A percentile compares a stretch with the other conserved stretches of the same genome.
These are phyloP conservation scores for Debaryomyces maramus DNA, from an alignment of 805 yeast species.

Conservation along the genomic window DNA sequence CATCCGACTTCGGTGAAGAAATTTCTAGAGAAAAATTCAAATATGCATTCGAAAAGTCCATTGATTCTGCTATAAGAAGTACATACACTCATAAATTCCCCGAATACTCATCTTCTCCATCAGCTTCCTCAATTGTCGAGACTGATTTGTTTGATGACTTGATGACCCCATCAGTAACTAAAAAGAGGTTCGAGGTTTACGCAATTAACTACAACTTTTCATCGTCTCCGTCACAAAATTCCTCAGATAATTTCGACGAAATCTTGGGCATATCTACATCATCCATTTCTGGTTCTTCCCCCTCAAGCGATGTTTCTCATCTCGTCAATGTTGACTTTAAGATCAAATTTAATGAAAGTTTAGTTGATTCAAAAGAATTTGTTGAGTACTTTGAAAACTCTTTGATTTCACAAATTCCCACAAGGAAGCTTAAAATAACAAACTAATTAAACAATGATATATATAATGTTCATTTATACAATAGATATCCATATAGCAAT, in stretches of 20 bases:
- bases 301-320: conserved; percentile 8
- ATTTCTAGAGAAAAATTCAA: conserved; percentile 27
- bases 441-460: conserved; percentile 1
- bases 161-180: conserved; percentile 34
- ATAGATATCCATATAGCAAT: background rate
- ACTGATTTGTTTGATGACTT: conserved; percentile 41
- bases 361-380: conserved; percentile 37
- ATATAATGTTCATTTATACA: conserved; percentile 3
- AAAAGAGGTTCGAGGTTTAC: conserved; percentile 35
- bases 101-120: conserved; percentile 34
- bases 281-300: conserved; percentile 8
- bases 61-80: conserved; percentile 28
- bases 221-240: conserved; percentile 1
- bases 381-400: conserved; percentile 34
- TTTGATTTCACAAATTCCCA: conserved; percentile 33
- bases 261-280: conserved; percentile 26
- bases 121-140: conserved; percentile 15
- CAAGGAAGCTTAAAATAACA: conserved; percentile 12
- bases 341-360: conserved; percentile 31
- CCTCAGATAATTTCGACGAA: conserved; percentile 29
- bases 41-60: conserved; percentile 30
- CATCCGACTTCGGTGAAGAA: conserved; percentile 25
- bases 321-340: conserved; percentile 33
- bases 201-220: conserved; percentile 26
- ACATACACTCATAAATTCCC: conserved; percentile 39